Percentiles rank a stretch among this genome's conserved stretches.
Conservation (phyloP, 2,329 filamentous ascomycete genomes). For the Neophaeococcomyces aloes region DNA sequence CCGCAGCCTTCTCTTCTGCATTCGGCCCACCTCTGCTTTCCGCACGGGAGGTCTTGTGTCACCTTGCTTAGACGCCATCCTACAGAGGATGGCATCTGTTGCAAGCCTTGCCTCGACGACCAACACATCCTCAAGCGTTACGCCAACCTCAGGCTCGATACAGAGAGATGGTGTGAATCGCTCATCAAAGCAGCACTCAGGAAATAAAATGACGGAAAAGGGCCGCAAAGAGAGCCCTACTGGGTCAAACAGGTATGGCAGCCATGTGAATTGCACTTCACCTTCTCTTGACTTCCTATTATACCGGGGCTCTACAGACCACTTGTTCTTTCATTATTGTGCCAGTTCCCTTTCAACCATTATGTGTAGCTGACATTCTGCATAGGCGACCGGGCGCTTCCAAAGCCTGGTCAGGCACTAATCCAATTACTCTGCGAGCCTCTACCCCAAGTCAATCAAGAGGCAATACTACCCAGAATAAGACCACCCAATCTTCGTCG, state of each 20-base stretch:
- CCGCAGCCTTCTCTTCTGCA: constrained; percentile 3
- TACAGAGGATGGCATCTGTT: constrained; percentile 21
- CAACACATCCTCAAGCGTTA: constrained; percentile 10
- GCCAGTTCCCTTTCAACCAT: not conserved
- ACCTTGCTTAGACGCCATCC: constrained; percentile 14
- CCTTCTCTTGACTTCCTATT: not conserved
- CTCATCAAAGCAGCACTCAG: constrained; percentile 8
- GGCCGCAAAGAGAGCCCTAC: constrained; percentile 21
- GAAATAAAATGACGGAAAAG: constrained; percentile 19
- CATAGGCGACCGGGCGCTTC: constrained; percentile 26
- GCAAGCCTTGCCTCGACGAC: constrained; percentile 15
- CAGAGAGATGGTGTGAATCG: constrained; percentile 18
- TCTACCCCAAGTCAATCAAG: constrained; percentile 42
- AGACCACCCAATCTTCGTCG: constrained; percentile 25
- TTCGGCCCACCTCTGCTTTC: constrained; percentile 2
- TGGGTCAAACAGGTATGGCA: constrained; percentile 10
- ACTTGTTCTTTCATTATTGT: not conserved
- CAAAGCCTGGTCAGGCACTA: constrained; percentile 53
- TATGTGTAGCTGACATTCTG: not conserved
- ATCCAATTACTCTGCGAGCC: constrained; percentile 50
- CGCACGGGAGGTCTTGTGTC: constrained; percentile 17
- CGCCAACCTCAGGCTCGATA: constrained; percentile 9
- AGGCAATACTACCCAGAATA: constrained; percentile 40
- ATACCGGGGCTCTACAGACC: not conserved
- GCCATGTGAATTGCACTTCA: not conserved